Conservation (phyloP, 176 grass and related monocot genomes). For the maize (Zea mays) region Zm-B73-REFERENCE-NAM-5.0 NC_050103.1:137176501-137177000, state of each 20-base stretch:
- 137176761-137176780: background rate
- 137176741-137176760: background rate
- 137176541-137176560: too few relatives aligned
- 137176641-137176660: background rate
- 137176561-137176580: background rate
- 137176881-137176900: background rate
- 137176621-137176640: too few relatives aligned
- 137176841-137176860: background rate
- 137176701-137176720: background rate
- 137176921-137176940: background rate
- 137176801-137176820: background rate
- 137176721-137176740: background rate
- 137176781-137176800: background rate
- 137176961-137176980: background rate
- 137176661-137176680: background rate
- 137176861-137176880: background rate
- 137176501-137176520: too few relatives aligned
- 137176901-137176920: background rate
- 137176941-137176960: background rate
- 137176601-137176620: background rate
- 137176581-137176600: background rate
- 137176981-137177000: background rate
- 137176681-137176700: background rate
- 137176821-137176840: background rate
- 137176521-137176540: too few relatives aligned